Base-by-base conservation (phyloP, 345 rosid genomes). In the Syzygium grande region DNA sequence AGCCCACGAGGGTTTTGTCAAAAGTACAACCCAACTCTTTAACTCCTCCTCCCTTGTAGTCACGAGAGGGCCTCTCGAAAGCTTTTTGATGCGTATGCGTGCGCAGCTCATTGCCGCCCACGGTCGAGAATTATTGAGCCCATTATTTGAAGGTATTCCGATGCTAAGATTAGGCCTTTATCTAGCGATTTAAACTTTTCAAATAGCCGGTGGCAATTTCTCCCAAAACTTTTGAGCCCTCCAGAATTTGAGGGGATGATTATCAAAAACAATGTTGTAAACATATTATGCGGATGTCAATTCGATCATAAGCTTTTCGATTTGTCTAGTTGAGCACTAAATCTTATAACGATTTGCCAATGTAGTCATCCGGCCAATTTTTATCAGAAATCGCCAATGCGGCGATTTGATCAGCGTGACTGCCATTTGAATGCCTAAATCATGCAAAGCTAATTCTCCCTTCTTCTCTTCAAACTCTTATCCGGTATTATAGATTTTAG, bases 351-450 rank as follows among this genome's bases (percentile, higher is more conserved):
- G 30, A 25, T 58, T 58, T 58, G 65, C 11, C 27, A 27, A 59
- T 6, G 1, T 11, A 27, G 15, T 59, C 15, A 29, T 59, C 11
- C 52, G 13, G 12, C 12, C 52, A 51, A 51, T 51, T 51, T 9
- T 51, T 10, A 14, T 29, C 1, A 5, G 7, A 59, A 59, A 59
- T 59, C 3, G 2, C 0, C 2, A 16, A 59, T 0, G 0, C 0
- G 1, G 7, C 0, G 2, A 1, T 59, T 59, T 2, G 29, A 5
- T 59, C 29, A 59, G 5, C 1, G 0, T 0, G 46, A 43, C 46
- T 5, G 46, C 46, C 46, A 43, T 6, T 43, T 43, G 46, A 43
- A 5, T 43, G 46, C 46, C 46, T 43, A 43, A 43, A 43, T 7
- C 46, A 43, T 43, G 46, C 46, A 43, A 43, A 43, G 46, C 46